Percentiles rank a stretch among this genome's conserved stretches.
Evolutionary conservation across 768 basidiomycete genomes (phyloP).

Genomic region (Leccinum boreale): DNA sequence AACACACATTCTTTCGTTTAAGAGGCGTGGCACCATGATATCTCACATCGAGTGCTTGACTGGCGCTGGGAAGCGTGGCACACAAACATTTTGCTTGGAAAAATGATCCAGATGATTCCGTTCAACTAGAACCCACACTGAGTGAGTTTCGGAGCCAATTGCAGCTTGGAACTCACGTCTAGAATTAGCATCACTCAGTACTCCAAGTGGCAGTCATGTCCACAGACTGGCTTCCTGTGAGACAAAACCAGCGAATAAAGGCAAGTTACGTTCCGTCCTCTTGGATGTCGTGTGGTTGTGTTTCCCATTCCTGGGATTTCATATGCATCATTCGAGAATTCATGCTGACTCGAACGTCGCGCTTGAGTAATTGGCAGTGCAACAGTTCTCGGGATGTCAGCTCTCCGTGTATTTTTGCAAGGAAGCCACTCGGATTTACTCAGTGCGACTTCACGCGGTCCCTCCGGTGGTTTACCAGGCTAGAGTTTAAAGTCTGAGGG

Average conservation of each 20-base stretch:
- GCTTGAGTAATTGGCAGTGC: background rate
- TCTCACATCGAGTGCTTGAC: too few relatives aligned
- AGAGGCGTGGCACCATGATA: background rate
- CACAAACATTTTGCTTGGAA: background rate
- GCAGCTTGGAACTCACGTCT: background rate
- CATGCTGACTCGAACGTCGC: too few relatives aligned
- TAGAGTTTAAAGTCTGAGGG: constrained; percentile 5
- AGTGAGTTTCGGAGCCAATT: background rate
- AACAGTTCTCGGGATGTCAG: background rate
- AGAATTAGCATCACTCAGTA: background rate
- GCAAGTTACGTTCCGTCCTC: background rate
- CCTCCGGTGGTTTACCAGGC: background rate
- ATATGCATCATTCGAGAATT: background rate
- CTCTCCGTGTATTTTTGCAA: background rate
- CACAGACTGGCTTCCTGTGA: constrained; percentile 6
- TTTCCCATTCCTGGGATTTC: constrained; percentile 11
- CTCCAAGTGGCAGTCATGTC: background rate
- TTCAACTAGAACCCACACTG: background rate
- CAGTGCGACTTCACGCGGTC: background rate
- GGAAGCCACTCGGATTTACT: background rate
- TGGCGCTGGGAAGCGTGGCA: background rate
- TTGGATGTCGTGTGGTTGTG: background rate
- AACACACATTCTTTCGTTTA: background rate
- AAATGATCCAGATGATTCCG: background rate
- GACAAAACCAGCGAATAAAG: constrained; percentile 8